These are phyloP conservation scores for Exophiala xenobiotica DNA, from an alignment of 2,329 filamentous ascomycete species.

Conservation along the genomic window DNA sequence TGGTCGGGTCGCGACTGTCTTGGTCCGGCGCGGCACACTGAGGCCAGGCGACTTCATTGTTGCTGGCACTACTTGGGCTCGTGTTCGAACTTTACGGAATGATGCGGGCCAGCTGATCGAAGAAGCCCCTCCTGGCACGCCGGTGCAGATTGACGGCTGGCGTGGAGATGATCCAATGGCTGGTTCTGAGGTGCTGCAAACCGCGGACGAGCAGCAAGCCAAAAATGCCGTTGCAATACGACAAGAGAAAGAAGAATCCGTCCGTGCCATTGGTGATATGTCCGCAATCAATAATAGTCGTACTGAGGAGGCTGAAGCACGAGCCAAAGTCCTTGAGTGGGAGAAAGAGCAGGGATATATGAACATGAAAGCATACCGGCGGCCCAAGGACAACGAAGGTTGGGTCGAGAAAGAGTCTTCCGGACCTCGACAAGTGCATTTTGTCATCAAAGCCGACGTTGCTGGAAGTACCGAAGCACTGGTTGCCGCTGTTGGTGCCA, in stretches of 20 bases:
- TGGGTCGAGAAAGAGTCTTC: slow-evolving; percentile 37
- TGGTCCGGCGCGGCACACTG: slow-evolving; percentile 85
- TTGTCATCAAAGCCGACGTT: slow-evolving; percentile 90
- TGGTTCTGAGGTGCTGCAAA: slow-evolving; percentile 84
- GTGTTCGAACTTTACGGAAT: slow-evolving; percentile 79
- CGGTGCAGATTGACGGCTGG: slow-evolving; percentile 95
- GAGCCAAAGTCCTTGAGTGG: slow-evolving; percentile 42
- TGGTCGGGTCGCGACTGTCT: slow-evolving; percentile 82
- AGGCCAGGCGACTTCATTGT: slow-evolving; percentile 78
- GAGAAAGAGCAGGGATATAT: slow-evolving; percentile 37
- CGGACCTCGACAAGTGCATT: slow-evolving; percentile 59
- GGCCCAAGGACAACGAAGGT: slow-evolving; percentile 33
- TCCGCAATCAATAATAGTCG: slow-evolving; percentile 73
- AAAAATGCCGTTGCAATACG: slow-evolving; percentile 77
- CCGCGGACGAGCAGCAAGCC: slow-evolving; percentile 72
- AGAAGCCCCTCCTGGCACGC: slow-evolving; percentile 80
- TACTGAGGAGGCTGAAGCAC: slow-evolving; percentile 58
- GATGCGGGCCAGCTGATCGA: slow-evolving; percentile 72
- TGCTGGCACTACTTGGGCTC: slow-evolving; percentile 83
- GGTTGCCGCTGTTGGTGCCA: slow-evolving; percentile 68
- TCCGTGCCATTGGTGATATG: slow-evolving; percentile 66
- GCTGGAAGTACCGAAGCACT: slow-evolving; percentile 93
- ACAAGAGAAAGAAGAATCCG: slow-evolving; percentile 66
- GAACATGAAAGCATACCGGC: slow-evolving; percentile 22
- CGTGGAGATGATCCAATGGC: slow-evolving; percentile 73